Base-by-base conservation (phyloP, 2,329 filamentous ascomycete species). In the Lasiodiplodia sp. region DNA sequence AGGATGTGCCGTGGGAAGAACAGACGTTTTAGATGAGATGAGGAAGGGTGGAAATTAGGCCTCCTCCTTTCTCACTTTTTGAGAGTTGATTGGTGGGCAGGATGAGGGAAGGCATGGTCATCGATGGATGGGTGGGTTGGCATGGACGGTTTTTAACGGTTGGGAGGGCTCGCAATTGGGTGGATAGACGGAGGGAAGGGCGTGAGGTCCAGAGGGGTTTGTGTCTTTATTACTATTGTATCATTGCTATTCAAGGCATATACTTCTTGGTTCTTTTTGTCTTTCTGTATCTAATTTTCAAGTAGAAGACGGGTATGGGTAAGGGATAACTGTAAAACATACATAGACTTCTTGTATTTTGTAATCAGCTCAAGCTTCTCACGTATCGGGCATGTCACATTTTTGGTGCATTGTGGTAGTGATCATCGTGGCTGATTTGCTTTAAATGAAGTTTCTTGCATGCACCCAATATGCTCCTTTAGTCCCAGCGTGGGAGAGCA, bases 1-100 rank as follows among this genome's bases (percentile, higher is more conserved):
- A 14, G n/a, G 31, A 60, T 37, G 53, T 21, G 7, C 6, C 21
- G 18, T 49, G 51, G 37, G 65, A 67, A 3, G 65, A 67, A 23
- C 38, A 51, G 31, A 67, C 65, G 3, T 65, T 65, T 28, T 65
- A 65, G 62, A 21, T 5, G n/a, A 16, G 57, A 44, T 10, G 16
- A 34, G 31, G 31, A 34, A 34, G 31, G 31, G 10, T 23, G 37
- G 34, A 6, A 23, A 23, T 60, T 44, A 23, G 25, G 31, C 31
- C 31, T 65, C 28, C 11, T 16, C 8, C 0, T 34, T 23, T 31
- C 47, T 31, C 11, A 5, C 10, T 8, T 14, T 23, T 44, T 16
- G 16, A n/a, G 6, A 3, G 40, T 8, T 44, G 16, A 44, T 44
- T 18, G 5, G 40, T 18, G 6, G 16, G 18, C 5, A 12, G 4